These are phyloP conservation scores for Kwoniella sp. DNA, from an alignment of 768 basidiomycete genomes.

Conservation along the genomic window DNA sequence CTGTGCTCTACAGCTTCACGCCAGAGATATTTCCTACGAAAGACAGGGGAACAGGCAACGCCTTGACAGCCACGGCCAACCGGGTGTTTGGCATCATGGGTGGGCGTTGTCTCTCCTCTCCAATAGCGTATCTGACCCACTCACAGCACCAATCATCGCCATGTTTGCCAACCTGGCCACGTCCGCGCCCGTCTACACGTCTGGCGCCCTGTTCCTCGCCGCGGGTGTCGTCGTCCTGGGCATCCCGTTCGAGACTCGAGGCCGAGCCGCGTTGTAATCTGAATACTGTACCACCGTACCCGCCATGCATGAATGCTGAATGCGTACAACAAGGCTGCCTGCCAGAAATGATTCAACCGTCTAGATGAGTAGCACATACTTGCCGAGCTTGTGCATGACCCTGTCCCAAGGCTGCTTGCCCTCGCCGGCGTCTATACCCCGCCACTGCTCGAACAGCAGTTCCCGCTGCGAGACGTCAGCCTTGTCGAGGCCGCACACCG, in stretches of 20 bases:
- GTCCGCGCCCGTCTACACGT: conserved; percentile 67
- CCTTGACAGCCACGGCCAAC: conserved; percentile 56
- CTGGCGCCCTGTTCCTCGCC: conserved; percentile 62
- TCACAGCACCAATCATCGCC: conserved; percentile 27
- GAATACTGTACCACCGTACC: too few relatives aligned
- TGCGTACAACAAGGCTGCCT: too few relatives aligned
- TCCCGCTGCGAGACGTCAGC: conserved; percentile 1
- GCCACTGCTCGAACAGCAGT: conserved; percentile 25
- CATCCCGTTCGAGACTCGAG: conserved; percentile 69
- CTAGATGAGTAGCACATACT: conserved; percentile 21
- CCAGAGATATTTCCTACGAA: conserved; percentile 63
- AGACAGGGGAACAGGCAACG: conserved; percentile 60
- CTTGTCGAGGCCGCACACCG: background rate
- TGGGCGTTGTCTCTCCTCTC: conserved; percentile 35
- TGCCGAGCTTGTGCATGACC: conserved; percentile 25
- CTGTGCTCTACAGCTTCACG: conserved; percentile 59
- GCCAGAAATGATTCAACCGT: too few relatives aligned
- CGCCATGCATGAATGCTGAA: too few relatives aligned
- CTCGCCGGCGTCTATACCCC: conserved; percentile 18
- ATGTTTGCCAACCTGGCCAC: conserved; percentile 44
- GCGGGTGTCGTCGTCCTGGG: conserved; percentile 61
- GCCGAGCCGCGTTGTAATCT: conserved; percentile 54
- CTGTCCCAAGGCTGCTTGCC: conserved; percentile 20
- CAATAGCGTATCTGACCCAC: background rate
- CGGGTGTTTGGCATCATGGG: conserved; percentile 67